Evolutionary conservation across 108 stramenopile species (phyloP).

Genomic region (Fragilariopsis cylindrus): DNA sequence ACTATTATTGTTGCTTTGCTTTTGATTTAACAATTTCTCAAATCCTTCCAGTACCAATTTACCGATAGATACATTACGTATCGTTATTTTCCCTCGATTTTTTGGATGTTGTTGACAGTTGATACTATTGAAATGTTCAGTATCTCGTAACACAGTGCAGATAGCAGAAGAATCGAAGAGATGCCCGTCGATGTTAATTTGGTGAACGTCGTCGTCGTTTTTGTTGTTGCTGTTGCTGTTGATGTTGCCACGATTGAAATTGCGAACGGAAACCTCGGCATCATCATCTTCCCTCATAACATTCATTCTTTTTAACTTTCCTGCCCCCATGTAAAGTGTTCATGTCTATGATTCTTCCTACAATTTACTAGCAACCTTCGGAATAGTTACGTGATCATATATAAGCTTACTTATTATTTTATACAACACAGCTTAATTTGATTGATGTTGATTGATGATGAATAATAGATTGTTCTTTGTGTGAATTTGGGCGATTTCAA

Average conservation of each 20-base stretch:
- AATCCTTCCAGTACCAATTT: conserved; percentile 4
- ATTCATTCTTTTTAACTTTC: no score
- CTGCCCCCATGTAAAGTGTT: no score
- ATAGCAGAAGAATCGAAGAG: conserved; percentile 18
- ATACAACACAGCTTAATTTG: no score
- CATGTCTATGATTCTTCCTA: no score
- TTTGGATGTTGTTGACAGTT: not conserved
- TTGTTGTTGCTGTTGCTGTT: conserved; percentile 9
- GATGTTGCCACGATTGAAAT: not conserved
- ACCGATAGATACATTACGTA: conserved; percentile 25
- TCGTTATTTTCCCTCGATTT: conserved; percentile 1
- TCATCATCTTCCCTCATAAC: no score
- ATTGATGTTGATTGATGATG: no score
- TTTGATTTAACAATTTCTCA: conserved; percentile 20
- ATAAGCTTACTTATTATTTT: no score
- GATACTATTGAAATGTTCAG: not conserved
- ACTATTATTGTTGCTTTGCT: not conserved
- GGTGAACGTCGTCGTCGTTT: not conserved
- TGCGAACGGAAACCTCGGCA: not conserved
- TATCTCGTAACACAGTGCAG: conserved; percentile 13
- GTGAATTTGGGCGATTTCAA: no score
- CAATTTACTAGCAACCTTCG: no score
- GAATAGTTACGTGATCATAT: no score
- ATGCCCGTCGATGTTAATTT: conserved; percentile 21
- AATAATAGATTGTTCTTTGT: no score